These are phyloP conservation scores for Spergularia azorica DNA, from an alignment of 179 eudicot species.

Conservation along the genomic window DNA sequence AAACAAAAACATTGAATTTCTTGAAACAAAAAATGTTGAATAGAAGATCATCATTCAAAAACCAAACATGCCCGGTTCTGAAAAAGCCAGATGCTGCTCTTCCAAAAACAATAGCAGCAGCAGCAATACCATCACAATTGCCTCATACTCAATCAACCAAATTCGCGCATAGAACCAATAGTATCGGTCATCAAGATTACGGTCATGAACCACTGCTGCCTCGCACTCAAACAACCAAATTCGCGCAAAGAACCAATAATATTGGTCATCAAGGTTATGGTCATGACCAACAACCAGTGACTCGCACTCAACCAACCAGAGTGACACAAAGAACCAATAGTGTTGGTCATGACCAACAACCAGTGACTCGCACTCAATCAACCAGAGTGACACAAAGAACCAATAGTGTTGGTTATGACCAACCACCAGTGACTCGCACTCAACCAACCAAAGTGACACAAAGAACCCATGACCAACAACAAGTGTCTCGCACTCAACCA, in stretches of 20 bases:
- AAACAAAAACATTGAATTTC: not conserved
- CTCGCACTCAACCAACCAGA: conserved; percentile 17
- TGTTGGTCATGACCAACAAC: not conserved
- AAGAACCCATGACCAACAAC: conserved; percentile 1
- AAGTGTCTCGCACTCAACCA: too few relatives aligned
- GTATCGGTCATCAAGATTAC: not conserved
- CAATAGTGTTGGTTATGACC: conserved; percentile 19
- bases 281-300: not conserved
- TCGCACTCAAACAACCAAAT: conserved; percentile 11
- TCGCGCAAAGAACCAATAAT: conserved; percentile 19
- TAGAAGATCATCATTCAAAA: conserved; percentile 28
- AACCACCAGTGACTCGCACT: not conserved
- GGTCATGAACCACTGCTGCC: too few relatives aligned
- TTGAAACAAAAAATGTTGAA: conserved; percentile 3
- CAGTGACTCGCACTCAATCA: conserved; percentile 10
- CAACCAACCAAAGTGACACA: conserved; percentile 21
- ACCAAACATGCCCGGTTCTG: conserved; percentile 20
- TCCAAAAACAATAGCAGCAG: conserved; percentile 12
- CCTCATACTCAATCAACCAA: conserved; percentile 24
- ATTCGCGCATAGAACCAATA: conserved; percentile 17
- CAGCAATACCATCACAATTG: not conserved
- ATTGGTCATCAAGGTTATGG: conserved; percentile 8
- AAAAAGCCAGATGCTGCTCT: conserved; percentile 24
- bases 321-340: conserved; percentile 13
- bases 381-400: conserved; percentile 15